Base-by-base conservation (phyloP, 2,329 filamentous ascomycete genomes). In the Aspergillus transmontanensis region DNA sequence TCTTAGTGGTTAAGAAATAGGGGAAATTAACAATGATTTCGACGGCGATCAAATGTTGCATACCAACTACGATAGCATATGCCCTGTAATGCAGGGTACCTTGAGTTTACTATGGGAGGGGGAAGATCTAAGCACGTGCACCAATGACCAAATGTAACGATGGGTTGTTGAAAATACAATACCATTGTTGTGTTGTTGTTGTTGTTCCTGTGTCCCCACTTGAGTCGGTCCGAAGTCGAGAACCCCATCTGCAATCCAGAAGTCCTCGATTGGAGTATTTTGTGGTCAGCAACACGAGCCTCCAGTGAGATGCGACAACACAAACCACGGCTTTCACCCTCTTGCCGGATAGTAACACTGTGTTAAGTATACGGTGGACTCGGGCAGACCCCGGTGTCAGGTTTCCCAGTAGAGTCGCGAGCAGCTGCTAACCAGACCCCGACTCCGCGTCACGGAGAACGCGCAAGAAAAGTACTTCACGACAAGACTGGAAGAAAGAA, bases 171-270 rank as follows among this genome's bases (percentile, higher is more conserved):
- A 51, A 51, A 51, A 28, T 51, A 51, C 46, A 36, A 58, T 30
- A 53, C 45, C n/a, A 57, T n/a, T 43, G 54, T 45, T 57, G 41
- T 11, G 30, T n/a, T 48, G 16, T 43, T 51, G 36, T 43, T 51
- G 36, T 51, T 51, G 39, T 41, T 57, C 32, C 55, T 32, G 50
- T 53, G 45, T 48, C 48, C 51, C 57, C 46, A 54, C 36, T 39
- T n/a, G 16, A 51, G 28, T 51, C 16, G 48, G 48, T 32, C 28
- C 48, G 26, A 51, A 51, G 48, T 51, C 48, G 48, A 51, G 48
- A 51, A 26, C 28, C 48, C 19, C 21, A 32, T 21, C 26, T 39
- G 6, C 11, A 55, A 26, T 39, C 16, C 28, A 23, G 14, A 39
- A 21, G n/a, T 55, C 32, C 23, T 26, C 23, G 19, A n/a, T 9